Percentiles rank a stretch among this genome's conserved stretches.
phyloP scores from a whole-genome alignment of 2,329 filamentous ascomycete species.

The Colletotrichum tropicicola region DNA sequence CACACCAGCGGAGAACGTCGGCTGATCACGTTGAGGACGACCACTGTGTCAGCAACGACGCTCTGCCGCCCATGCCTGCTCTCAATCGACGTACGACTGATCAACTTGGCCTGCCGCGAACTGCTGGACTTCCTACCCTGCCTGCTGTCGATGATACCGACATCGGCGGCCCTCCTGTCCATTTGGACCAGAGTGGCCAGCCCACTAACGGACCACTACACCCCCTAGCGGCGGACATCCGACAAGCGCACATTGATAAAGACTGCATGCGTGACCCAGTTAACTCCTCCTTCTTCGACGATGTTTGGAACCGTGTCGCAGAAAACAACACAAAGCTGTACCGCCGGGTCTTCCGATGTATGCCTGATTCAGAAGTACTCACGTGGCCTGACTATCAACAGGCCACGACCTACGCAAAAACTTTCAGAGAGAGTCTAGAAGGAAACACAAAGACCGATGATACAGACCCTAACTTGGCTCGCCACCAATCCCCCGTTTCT shows the following conservation, averaged over 20 bases:
- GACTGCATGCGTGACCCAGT: slow-evolving; percentile 96
- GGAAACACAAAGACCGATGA: slow-evolving; percentile 63
- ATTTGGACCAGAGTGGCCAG: slow-evolving; percentile 61
- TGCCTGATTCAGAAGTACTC: slow-evolving; percentile 93
- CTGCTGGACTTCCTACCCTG: slow-evolving; percentile 76
- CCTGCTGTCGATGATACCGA: slow-evolving; percentile 81
- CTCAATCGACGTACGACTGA: slow-evolving; percentile 69
- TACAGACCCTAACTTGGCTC: slow-evolving; percentile 52
- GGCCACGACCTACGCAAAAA: slow-evolving; percentile 78
- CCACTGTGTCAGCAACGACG: slow-evolving; percentile 48
- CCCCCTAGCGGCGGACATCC: slow-evolving; percentile 73
- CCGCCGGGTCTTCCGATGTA: slow-evolving; percentile 92
- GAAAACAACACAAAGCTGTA: slow-evolving; percentile 96
- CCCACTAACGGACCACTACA: slow-evolving; percentile 55
- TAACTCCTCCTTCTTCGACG: slow-evolving; percentile 81
- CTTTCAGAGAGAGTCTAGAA: slow-evolving; percentile 76
- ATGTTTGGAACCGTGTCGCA: slow-evolving; percentile 87
- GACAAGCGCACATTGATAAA: slow-evolving; percentile 77
- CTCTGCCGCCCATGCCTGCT: slow-evolving; percentile 66
- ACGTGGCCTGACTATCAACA: slow-evolving; percentile 95
- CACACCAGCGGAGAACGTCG: slow-evolving; percentile 43
- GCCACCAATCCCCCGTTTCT: slow-evolving; percentile 38
- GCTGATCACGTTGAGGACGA: slow-evolving; percentile 32
- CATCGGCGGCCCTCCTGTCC: slow-evolving; percentile 77
- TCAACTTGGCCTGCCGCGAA: slow-evolving; percentile 73